Conservation (phyloP, 2,329 filamentous ascomycete species). For the Parastagonospora avenae region DNA sequence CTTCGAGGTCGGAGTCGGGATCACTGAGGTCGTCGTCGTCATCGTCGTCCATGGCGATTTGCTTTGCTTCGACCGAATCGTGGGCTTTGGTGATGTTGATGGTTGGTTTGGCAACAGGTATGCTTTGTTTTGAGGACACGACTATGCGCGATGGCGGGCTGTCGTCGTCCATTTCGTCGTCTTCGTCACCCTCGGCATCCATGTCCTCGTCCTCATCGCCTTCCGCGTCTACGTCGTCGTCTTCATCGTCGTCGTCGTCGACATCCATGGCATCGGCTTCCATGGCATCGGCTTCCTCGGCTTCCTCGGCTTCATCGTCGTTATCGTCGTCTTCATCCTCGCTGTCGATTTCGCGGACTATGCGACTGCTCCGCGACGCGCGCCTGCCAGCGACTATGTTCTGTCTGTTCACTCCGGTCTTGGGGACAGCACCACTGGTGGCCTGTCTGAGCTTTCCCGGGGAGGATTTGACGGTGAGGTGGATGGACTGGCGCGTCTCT, state of each 20-base stretch:
- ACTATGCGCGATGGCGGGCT: constrained; percentile 35
- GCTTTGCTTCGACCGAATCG: constrained; percentile 55
- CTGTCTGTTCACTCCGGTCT: constrained; percentile 38
- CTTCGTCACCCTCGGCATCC: constrained; percentile 47
- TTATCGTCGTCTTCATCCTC: constrained; percentile 51
- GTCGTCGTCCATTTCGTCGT: constrained; percentile 44
- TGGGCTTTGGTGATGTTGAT: constrained; percentile 42
- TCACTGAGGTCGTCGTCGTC: constrained; percentile 52
- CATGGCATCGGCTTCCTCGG: constrained; percentile 46
- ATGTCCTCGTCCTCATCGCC: constrained; percentile 48
- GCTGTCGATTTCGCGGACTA: constrained; percentile 47
- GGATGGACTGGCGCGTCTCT: constrained; percentile 52
- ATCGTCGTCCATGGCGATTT: constrained; percentile 56
- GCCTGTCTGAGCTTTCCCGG: constrained; percentile 56
- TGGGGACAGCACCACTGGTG: constrained; percentile 43
- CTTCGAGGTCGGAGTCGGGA: constrained; percentile 48
- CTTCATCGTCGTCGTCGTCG: constrained; percentile 30
- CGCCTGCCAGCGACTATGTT: constrained; percentile 48
- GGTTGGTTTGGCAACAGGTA: constrained; percentile 41
- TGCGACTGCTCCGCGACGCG: constrained; percentile 44
- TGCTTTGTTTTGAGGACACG: constrained; percentile 24
- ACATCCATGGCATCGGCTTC: constrained; percentile 47
- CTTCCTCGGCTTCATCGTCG: constrained; percentile 42
- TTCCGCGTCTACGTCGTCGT: constrained; percentile 38
- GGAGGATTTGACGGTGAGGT: constrained; percentile 57